Evolutionary conservation across 257 asterid genomes (phyloP).

Genomic region (Lycium ferocissimum): DNA sequence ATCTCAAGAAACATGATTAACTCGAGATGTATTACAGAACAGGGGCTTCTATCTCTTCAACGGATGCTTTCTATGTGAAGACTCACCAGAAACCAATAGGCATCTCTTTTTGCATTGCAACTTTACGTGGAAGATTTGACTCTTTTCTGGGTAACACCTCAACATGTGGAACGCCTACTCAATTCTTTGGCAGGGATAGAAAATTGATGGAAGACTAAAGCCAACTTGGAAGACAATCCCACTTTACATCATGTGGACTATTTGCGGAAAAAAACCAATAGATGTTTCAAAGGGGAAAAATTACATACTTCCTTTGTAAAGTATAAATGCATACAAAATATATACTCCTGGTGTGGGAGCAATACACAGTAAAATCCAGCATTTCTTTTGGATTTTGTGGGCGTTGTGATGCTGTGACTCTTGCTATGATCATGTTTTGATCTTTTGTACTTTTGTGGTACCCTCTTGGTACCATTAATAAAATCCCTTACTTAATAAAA

Average conservation of each 20-base stretch:
- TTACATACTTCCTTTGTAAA: neutral
- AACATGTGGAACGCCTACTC: neutral
- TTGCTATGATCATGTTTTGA: neutral
- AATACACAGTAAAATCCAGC: neutral
- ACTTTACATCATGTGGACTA: neutral
- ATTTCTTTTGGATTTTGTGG: conserved; percentile 18
- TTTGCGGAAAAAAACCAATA: neutral
- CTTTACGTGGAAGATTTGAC: neutral
- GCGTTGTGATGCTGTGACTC: neutral
- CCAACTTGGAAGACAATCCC: neutral
- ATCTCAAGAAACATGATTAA: neutral
- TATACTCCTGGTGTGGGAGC: neutral
- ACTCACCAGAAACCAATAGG: neutral
- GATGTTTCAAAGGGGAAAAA: neutral
- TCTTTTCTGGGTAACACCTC: neutral
- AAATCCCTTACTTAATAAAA: neutral
- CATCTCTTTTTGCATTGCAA: neutral
- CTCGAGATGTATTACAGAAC: neutral
- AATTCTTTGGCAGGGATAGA: neutral
- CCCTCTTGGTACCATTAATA: neutral
- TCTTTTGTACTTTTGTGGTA: conserved; percentile 20
- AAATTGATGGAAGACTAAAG: neutral
- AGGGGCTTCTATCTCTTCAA: neutral
- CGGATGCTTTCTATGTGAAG: neutral
- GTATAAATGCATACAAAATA: neutral